Percentiles rank a stretch among this genome's conserved stretches.
Conservation (phyloP, 176 grass and related monocot species). For the Avena insularis region DNA sequence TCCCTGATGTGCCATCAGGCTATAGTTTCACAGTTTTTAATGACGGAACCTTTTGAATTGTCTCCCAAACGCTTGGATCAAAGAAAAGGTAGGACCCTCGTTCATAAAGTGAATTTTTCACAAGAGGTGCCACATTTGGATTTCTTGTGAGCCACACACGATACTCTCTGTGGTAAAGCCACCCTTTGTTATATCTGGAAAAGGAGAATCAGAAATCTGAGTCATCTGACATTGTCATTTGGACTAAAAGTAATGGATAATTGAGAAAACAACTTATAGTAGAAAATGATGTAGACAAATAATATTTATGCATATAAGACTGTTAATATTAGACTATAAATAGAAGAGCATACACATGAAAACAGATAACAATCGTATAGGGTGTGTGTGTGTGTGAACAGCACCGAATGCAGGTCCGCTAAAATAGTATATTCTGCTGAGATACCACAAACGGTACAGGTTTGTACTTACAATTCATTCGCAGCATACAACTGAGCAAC, state of each 20-base stretch:
- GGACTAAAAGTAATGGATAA: background rate
- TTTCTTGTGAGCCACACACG: slow-evolving; percentile 77
- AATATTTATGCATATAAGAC: slow-evolving; percentile 4
- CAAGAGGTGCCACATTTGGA: slow-evolving; percentile 61
- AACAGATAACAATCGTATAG: background rate
- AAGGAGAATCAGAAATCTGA: slow-evolving; percentile 27
- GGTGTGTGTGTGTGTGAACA: background rate
- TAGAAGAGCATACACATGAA: background rate
- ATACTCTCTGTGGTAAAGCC: slow-evolving; percentile 92
- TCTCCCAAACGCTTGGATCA: slow-evolving; percentile 76
- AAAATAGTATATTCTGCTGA: slow-evolving; percentile 12
- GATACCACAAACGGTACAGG: background rate
- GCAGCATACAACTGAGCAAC: slow-evolving; percentile 87
- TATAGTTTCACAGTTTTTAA: slow-evolving; percentile 6
- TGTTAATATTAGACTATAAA: slow-evolving; percentile 6
- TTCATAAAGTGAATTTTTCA: slow-evolving; percentile 72
- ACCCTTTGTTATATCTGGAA: slow-evolving; percentile 80
- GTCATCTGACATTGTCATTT: background rate
- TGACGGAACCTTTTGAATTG: slow-evolving; percentile 67
- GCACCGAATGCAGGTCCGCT: background rate
- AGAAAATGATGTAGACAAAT: background rate
- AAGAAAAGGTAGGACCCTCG: slow-evolving; percentile 84
- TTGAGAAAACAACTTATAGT: background rate
- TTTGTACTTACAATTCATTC: slow-evolving; percentile 78
- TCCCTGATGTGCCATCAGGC: slow-evolving; percentile 8